Percentiles rank a stretch among this genome's conserved stretches.
Conservation (phyloP, 805 yeast species). For the Lipomyces anomalus region DNA sequence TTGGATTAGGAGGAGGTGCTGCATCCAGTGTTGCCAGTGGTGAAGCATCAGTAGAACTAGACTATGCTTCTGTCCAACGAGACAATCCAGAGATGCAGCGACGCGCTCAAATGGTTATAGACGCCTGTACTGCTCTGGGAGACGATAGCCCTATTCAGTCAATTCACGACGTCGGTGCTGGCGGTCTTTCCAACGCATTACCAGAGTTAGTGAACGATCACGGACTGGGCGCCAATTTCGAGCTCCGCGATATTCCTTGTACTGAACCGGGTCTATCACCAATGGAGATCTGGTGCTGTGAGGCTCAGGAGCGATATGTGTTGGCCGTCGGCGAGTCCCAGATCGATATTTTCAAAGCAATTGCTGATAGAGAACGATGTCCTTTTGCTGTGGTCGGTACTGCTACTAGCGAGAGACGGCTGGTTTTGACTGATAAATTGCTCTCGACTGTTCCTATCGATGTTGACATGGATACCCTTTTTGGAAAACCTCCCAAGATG, state of each 20-base stretch:
- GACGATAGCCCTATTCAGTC: conserved; percentile 76
- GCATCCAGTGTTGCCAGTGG: conserved; percentile 96
- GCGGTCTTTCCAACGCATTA: conserved; percentile 94
- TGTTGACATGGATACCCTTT: conserved; percentile 87
- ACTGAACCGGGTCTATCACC: conserved; percentile 99
- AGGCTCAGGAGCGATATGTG: conserved; percentile 97
- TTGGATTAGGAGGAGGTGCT: conserved; percentile 99
- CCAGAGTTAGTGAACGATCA: conserved; percentile 98
- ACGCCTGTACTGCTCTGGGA: conserved; percentile 84
- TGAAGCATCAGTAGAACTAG: conserved; percentile 91
- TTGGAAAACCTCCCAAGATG: conserved; percentile 97
- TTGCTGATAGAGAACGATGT: conserved; percentile 93
- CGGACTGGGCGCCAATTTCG: conserved; percentile 88
- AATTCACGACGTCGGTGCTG: conserved; percentile 99
- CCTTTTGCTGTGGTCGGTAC: conserved; percentile 93
- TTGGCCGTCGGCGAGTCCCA: conserved; percentile 82
- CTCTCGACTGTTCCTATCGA: conserved; percentile 85
- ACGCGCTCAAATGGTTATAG: conserved; percentile 97
- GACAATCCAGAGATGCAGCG: conserved; percentile 99
- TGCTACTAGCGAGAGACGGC: conserved; percentile 81
- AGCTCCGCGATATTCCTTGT: conserved; percentile 81
- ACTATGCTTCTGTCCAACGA: conserved; percentile 98
- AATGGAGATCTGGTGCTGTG: conserved; percentile 99
- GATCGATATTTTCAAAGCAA: conserved; percentile 60
- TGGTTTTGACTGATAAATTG: conserved; percentile 72